A percentile compares a stretch with the other conserved stretches of the same genome.
These are phyloP conservation scores for Casuarina cunninghamiana DNA, from an alignment of 306 rosid species.

Conservation along the genomic window DNA sequence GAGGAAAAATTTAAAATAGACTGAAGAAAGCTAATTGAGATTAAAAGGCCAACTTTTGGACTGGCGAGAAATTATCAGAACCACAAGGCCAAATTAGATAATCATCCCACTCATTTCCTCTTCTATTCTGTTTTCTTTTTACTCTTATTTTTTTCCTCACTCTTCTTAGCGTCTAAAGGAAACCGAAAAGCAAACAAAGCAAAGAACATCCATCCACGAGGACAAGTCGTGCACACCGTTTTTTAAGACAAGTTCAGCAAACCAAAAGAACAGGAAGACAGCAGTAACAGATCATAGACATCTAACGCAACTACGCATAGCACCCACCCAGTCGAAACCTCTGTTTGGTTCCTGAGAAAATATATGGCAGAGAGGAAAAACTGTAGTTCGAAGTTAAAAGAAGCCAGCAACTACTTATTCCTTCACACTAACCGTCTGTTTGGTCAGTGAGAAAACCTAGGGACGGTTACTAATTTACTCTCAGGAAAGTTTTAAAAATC, in stretches of 20 bases:
- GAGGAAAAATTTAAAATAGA: background rate
- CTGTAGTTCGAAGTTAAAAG: background rate
- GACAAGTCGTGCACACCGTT: background rate
- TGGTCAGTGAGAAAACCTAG: background rate
- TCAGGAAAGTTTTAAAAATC: background rate
- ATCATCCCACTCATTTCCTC: background rate
- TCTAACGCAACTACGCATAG: background rate
- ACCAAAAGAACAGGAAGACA: background rate
- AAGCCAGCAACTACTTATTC: background rate
- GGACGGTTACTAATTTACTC: background rate
- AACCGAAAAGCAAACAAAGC: background rate
- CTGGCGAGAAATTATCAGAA: background rate
- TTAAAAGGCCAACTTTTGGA: background rate
- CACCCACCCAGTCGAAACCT: background rate
- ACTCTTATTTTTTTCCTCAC: background rate
- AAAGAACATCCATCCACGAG: background rate
- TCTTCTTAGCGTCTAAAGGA: background rate
- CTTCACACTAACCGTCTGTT: background rate
- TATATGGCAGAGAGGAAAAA: background rate
- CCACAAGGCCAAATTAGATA: background rate
- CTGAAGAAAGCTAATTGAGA: background rate
- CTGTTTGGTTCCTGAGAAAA: slow-evolving; percentile 5
- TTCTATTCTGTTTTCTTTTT: background rate
- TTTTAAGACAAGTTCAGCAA: background rate
- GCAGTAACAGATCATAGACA: too few species aligned